Evolutionary conservation across 306 rosid species (phyloP).

Genomic region (Benincasa hispida): DNA sequence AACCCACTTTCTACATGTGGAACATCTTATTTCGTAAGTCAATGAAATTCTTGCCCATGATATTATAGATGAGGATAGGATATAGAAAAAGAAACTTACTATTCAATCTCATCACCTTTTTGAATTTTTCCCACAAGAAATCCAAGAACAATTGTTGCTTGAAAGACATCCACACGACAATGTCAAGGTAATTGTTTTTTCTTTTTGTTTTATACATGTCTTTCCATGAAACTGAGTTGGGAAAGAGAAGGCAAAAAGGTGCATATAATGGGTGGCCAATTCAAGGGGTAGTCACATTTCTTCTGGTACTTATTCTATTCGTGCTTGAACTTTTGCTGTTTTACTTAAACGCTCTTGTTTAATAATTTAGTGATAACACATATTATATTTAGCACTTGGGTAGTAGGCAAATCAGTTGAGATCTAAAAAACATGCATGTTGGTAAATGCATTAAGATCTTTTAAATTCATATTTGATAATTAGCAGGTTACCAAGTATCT

Average conservation of each 20-base stretch:
- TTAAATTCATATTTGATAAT: not conserved
- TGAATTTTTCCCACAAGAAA: too few species aligned
- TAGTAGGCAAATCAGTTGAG: too few species aligned
- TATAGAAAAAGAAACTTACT: too few species aligned
- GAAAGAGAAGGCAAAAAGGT: slow-evolving; percentile 39
- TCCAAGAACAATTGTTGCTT: too few species aligned
- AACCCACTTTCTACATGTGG: slow-evolving; percentile 45
- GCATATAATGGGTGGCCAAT: slow-evolving; percentile 22
- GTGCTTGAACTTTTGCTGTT: not conserved
- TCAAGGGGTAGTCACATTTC: slow-evolving; percentile 90
- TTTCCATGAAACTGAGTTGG: slow-evolving; percentile 58
- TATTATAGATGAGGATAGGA: slow-evolving; percentile 66
- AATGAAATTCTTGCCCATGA: slow-evolving; percentile 90
- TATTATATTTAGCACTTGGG: too few species aligned
- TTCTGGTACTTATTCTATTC: slow-evolving; percentile 51
- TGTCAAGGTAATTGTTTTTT: slow-evolving; percentile 58
- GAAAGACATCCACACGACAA: slow-evolving; percentile 99
- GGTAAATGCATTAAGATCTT: too few species aligned
- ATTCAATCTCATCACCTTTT: too few species aligned
- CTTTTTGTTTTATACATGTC: not conserved
- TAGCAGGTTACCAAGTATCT: not conserved
- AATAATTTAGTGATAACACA: too few species aligned
- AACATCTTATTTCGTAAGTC: slow-evolving; percentile 80
- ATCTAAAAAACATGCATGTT: too few species aligned
- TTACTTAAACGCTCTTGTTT: not conserved